These are phyloP conservation scores for Ophiostoma montium DNA, from an alignment of 2,329 filamentous ascomycete species.

Conservation along the genomic window DNA sequence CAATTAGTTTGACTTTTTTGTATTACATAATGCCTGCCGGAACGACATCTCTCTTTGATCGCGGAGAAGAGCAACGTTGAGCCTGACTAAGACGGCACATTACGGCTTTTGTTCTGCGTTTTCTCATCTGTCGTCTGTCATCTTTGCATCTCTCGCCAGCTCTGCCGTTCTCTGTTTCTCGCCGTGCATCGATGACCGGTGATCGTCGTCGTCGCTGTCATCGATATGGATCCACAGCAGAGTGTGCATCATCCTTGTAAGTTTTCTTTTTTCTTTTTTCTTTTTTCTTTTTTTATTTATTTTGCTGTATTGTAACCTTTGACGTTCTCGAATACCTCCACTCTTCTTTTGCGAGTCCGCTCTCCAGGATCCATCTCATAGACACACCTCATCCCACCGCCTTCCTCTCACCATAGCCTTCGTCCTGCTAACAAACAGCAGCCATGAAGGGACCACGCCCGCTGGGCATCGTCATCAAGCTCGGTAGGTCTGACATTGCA, in stretches of 20 bases:
- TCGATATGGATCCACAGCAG: conserved; percentile 9
- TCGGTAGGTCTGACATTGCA: conserved; percentile 42
- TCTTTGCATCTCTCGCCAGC: too few relatives aligned
- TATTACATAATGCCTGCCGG: background rate
- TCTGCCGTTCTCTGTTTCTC: too few relatives aligned
- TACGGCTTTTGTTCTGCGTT: too few relatives aligned
- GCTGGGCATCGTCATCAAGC: conserved; percentile 73
- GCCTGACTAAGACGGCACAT: too few relatives aligned
- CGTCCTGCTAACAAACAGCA: conserved; percentile 16
- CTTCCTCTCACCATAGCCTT: background rate
- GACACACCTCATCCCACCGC: background rate
- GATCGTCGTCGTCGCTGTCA: background rate
- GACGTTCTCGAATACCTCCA: background rate
- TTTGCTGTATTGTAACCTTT: background rate
- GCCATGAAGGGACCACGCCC: conserved; percentile 52
- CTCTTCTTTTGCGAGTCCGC: background rate
- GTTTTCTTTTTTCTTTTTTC: background rate
- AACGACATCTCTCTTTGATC: background rate
- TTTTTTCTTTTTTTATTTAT: background rate
- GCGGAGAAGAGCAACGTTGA: too few relatives aligned
- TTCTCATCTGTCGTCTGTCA: background rate
- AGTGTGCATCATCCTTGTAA: conserved; percentile 8
- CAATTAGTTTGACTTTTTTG: background rate
- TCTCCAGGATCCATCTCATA: background rate
- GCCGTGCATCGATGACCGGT: background rate